Evolutionary conservation across 768 basidiomycete species (phyloP), one percentile per base, ranked within the genome.

Genomic region (Tricholoma bakamatsutake): DNA sequence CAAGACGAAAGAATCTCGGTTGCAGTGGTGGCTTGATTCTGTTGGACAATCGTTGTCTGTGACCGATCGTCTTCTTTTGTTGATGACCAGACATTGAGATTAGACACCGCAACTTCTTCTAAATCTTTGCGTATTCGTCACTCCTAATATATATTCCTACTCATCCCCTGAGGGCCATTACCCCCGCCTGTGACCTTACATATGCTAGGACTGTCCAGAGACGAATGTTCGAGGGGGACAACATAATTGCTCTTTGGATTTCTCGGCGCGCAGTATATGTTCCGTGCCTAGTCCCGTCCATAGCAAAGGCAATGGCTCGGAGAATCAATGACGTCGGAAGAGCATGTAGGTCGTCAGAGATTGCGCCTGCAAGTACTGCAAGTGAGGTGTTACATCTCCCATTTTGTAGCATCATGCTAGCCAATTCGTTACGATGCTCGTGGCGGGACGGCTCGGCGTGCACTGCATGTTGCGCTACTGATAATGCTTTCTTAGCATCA

Each of bases 11-110:
- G 74, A 77, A 57, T 67, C 75, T 11, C 78, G 76, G 42, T 71
- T 90, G 10, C 67, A 72, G 47, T 83, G 82, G 83, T 90, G 88
- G 88, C 69, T 90, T 34, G 74, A 80, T 31, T 73, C 71, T 27
- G 73, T 79, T 9, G 71, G 74, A 48, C 62, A 69, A 45, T 62
- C 68, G 12, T 53, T 69, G 13, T 67, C 69, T 12, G 72, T 74
- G 13, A 68, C 76, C 21, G 75, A 78, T 48, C 82, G 86, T 17
- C 67, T 88, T 49, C 68, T 73, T 56, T 71, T 87, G 34, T 68
- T 85, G 43, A 58, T 71, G 18, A 66, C 65, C 42, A 66, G 61
- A 62, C 58, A 48, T 31, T 63, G 39, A 69, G 60, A 55, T 53
- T 48, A 57, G 54, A 51, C 50, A 54, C 34, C 52, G 21, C 21